Evolutionary conservation across 768 basidiomycete species (phyloP).

Genomic region (Cyathus striatus): DNA sequence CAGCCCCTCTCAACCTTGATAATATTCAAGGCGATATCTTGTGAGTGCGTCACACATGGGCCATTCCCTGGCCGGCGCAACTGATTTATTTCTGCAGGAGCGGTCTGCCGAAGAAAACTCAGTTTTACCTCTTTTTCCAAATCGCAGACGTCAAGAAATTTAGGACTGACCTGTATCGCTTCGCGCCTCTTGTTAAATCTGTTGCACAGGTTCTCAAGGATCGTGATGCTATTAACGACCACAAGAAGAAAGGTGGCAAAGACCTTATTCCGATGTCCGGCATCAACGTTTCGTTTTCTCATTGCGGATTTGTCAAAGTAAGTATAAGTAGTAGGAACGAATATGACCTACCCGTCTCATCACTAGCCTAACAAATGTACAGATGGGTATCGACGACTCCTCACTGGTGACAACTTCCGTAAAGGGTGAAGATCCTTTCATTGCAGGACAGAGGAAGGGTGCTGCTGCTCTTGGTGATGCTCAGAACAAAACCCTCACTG

Average conservation of each 20-base stretch:
- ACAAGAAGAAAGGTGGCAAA: slow-evolving; percentile 28
- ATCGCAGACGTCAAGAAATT: slow-evolving; percentile 39
- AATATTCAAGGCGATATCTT: slow-evolving; percentile 47
- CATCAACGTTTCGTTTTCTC: slow-evolving; percentile 52
- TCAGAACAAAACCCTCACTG: slow-evolving; percentile 12
- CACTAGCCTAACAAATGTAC: too few species aligned
- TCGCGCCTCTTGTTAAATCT: slow-evolving; percentile 42
- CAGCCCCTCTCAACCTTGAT: slow-evolving; percentile 25
- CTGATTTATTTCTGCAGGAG: slow-evolving; percentile 24
- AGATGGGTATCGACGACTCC: slow-evolving; percentile 37
- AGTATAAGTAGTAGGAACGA: neutral
- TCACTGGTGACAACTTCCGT: slow-evolving; percentile 22
- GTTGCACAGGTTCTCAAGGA: slow-evolving; percentile 36
- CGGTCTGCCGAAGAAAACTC: slow-evolving; percentile 51
- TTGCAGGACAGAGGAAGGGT: slow-evolving; percentile 33
- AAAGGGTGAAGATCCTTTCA: slow-evolving; percentile 22
- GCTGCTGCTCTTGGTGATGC: slow-evolving; percentile 33
- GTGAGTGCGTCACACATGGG: too few species aligned
- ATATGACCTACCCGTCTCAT: too few species aligned
- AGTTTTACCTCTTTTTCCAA: slow-evolving; percentile 48
- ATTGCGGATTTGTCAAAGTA: slow-evolving; percentile 38
- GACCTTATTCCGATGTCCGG: slow-evolving; percentile 32
- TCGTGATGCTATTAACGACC: slow-evolving; percentile 30
- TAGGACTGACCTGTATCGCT: slow-evolving; percentile 31
- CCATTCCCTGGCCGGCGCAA: too few species aligned